These are phyloP conservation scores for Microascus cirrosus DNA, from an alignment of 2,329 filamentous ascomycete genomes.

Conservation along the genomic window DNA sequence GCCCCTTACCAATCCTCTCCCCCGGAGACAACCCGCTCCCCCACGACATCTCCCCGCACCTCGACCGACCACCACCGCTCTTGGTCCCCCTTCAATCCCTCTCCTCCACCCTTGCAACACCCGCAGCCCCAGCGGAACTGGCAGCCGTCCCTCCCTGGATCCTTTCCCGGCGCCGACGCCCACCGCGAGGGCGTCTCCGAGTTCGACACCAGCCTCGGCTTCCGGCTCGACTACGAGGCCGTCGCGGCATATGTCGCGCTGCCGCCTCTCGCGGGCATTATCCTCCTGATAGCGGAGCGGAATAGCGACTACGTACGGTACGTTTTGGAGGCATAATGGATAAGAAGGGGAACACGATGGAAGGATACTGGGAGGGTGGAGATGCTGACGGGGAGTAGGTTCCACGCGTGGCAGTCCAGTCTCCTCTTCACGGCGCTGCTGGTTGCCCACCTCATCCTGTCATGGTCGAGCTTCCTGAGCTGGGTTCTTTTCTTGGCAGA, in stretches of 20 bases:
- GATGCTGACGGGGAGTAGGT: constrained; percentile 36
- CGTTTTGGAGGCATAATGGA: constrained; percentile 11
- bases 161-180: constrained; percentile 23
- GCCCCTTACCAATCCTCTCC: constrained; percentile 92
- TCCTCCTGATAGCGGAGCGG: constrained; percentile 77
- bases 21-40: constrained; percentile 73
- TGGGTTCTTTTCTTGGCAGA: constrained; percentile 76
- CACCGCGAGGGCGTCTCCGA: constrained; percentile 55
- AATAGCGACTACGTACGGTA: constrained; percentile 96
- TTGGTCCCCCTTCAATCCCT: constrained; percentile 33
- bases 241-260: constrained; percentile 77
- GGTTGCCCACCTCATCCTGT: constrained; percentile 74
- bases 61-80: constrained; percentile 42
- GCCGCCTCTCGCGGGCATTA: constrained; percentile 75
- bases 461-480: constrained; percentile 72
- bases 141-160: constrained; percentile 18
- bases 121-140: constrained; percentile 24
- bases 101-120: constrained; percentile 42
- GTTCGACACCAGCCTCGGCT: constrained; percentile 82
- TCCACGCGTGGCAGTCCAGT: constrained; percentile 92
- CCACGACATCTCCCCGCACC: constrained; percentile 37
- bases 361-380: neutral
- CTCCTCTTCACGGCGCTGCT: constrained; percentile 67
- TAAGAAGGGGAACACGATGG: too few species aligned
- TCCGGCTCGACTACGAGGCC: constrained; percentile 83